Evolutionary conservation across 139 green algal genomes (phyloP).

Genomic region (Coelastrella sp.): DNA sequence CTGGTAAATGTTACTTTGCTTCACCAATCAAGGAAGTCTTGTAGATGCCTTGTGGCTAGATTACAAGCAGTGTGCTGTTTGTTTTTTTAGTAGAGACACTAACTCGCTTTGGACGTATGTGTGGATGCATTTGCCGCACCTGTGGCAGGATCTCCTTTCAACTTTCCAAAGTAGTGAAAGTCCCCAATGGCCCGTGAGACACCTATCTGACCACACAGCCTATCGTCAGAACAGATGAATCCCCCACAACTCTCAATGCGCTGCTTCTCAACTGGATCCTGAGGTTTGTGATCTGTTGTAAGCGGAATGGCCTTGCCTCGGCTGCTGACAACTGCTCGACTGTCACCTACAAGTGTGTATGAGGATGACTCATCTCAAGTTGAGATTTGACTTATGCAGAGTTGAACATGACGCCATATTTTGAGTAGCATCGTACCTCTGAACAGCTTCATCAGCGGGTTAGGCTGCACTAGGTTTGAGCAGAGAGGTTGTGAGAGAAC

Average conservation of each 20-base stretch:
- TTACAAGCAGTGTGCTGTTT: no score
- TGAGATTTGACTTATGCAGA: background rate
- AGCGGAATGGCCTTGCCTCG: slow-evolving; percentile 52
- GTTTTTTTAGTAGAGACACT: no score
- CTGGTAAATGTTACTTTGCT: background rate
- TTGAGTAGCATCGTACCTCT: no score
- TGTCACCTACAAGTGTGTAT: slow-evolving; percentile 62
- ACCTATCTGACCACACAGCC: slow-evolving; percentile 34
- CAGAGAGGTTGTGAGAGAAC: no score
- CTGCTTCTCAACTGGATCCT: slow-evolving; percentile 55
- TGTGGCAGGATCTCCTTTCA: background rate
- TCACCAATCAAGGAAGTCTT: background rate
- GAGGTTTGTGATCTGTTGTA: slow-evolving; percentile 84
- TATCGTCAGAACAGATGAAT: slow-evolving; percentile 54
- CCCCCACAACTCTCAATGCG: slow-evolving; percentile 70
- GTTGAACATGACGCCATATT: background rate
- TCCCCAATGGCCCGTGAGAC: slow-evolving; percentile 35
- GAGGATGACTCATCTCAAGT: background rate
- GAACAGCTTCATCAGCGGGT: no score
- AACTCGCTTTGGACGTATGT: no score
- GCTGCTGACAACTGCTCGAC: slow-evolving; percentile 70
- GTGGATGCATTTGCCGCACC: background rate
- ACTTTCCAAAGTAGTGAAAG: background rate
- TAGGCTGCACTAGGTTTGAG: no score
- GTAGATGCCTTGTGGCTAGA: background rate